Evolutionary conservation across 1,139 yeast species (phyloP).

Genomic region (Kodamaea plutei): DNA sequence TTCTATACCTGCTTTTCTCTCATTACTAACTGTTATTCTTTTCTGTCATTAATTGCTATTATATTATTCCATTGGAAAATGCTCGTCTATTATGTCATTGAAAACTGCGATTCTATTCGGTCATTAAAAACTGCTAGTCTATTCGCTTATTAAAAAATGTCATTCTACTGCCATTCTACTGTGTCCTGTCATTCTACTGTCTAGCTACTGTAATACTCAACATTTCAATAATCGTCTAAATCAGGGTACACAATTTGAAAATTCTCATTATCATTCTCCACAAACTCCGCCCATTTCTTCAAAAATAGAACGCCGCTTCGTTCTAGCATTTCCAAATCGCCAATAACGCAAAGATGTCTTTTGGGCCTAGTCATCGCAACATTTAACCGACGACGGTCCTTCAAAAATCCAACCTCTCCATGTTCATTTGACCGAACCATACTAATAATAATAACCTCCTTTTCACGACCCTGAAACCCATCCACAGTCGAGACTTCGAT

Average conservation of each 20-base stretch:
- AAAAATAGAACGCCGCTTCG: constrained; percentile 45
- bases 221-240: too few relatives aligned
- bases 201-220: too few relatives aligned
- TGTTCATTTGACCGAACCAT: constrained; percentile 44
- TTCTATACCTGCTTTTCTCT: too few relatives aligned
- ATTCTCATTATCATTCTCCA: constrained; percentile 47
- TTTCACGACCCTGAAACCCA: constrained; percentile 60
- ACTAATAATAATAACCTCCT: constrained; percentile 66
- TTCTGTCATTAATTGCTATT: too few relatives aligned
- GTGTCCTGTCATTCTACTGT: too few relatives aligned
- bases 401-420: constrained; percentile 69
- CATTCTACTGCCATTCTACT: too few relatives aligned
- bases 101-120: too few relatives aligned
- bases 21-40: too few relatives aligned
- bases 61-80: too few relatives aligned
- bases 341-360: constrained; percentile 79
- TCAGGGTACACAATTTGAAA: constrained; percentile 76
- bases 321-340: constrained; percentile 67
- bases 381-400: constrained; percentile 68
- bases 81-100: too few relatives aligned
- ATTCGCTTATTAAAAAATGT: too few relatives aligned
- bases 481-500: constrained; percentile 46
- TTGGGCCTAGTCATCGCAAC: constrained; percentile 93
- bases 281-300: constrained; percentile 66
- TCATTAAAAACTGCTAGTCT: too few relatives aligned